phyloP scores from a whole-genome alignment of 257 asterid genomes.

The Solanum arcanum region DNA sequence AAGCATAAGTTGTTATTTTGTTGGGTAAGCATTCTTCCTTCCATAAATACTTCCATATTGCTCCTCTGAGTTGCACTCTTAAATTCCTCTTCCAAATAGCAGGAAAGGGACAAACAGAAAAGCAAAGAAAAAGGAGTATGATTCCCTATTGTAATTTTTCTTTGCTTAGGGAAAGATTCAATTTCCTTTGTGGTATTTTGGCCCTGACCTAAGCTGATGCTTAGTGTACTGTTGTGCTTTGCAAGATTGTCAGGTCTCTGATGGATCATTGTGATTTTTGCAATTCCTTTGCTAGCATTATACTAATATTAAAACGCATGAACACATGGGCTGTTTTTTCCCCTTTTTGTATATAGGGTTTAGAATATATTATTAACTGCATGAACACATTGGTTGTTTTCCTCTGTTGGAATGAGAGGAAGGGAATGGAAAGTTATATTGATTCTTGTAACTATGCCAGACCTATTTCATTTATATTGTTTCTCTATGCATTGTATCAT shows the following conservation, averaged over 20 bases:
- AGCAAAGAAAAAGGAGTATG: background rate
- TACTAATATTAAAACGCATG: background rate
- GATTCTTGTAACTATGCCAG: background rate
- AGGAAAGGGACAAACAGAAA: background rate
- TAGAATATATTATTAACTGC: background rate
- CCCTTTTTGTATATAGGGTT: background rate
- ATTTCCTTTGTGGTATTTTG: background rate
- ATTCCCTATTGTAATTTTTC: background rate
- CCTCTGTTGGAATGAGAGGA: background rate
- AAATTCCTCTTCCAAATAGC: background rate
- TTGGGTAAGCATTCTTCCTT: slow-evolving; percentile 50
- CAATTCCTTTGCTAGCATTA: background rate
- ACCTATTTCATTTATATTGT: background rate
- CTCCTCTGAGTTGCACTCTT: background rate
- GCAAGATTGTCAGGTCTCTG: background rate
- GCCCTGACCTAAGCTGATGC: background rate
- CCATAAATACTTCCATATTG: background rate
- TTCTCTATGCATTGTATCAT: background rate
- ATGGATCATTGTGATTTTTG: background rate
- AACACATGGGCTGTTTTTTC: background rate
- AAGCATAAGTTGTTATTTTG: slow-evolving; percentile 47
- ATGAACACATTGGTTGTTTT: background rate
- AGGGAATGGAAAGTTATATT: background rate
- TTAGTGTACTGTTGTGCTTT: background rate
- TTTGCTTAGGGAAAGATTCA: background rate